phyloP scores from a whole-genome alignment of 2,329 filamentous ascomycete genomes.

The Cladosporium sp. region DNA sequence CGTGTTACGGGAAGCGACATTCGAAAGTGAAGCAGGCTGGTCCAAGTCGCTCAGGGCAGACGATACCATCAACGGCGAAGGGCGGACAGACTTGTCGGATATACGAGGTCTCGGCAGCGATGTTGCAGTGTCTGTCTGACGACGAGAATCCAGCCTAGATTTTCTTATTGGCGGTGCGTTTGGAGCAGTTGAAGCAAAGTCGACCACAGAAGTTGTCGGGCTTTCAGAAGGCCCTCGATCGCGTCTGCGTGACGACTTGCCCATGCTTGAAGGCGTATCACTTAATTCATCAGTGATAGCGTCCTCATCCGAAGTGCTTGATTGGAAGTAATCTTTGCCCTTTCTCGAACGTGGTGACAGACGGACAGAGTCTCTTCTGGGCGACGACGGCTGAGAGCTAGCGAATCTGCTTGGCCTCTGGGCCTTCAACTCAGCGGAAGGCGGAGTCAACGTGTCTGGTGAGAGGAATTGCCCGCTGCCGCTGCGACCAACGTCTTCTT shows the following conservation, averaged over 20 bases:
- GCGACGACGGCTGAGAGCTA: slow-evolving; percentile 18
- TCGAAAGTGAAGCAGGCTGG: background rate
- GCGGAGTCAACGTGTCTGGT: slow-evolving; percentile 42
- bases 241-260: slow-evolving; percentile 2
- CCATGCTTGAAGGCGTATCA: background rate
- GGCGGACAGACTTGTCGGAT: slow-evolving; percentile 22
- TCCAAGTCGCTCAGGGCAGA: slow-evolving; percentile 4
- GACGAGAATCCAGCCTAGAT: slow-evolving; percentile 19
- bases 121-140: slow-evolving; percentile 24
- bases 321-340: slow-evolving; percentile 23
- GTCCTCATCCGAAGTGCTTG: slow-evolving; percentile 15
- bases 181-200: slow-evolving; percentile 19
- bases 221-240: slow-evolving; percentile 12
- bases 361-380: slow-evolving; percentile 21
- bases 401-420: slow-evolving; percentile 7
- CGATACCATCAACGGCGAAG: slow-evolving; percentile 22
- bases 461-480: slow-evolving; percentile 42
- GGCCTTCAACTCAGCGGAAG: slow-evolving; percentile 18
- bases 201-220: slow-evolving; percentile 16
- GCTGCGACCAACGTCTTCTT: slow-evolving; percentile 29
- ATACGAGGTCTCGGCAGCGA: slow-evolving; percentile 17
- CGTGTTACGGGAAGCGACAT: background rate
- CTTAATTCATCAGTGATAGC: slow-evolving; percentile 21
- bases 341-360: slow-evolving; percentile 17
- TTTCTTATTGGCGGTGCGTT: slow-evolving; percentile 18